phyloP scores from a whole-genome alignment of 257 asterid genomes.

The Solanum microdontum region DNA sequence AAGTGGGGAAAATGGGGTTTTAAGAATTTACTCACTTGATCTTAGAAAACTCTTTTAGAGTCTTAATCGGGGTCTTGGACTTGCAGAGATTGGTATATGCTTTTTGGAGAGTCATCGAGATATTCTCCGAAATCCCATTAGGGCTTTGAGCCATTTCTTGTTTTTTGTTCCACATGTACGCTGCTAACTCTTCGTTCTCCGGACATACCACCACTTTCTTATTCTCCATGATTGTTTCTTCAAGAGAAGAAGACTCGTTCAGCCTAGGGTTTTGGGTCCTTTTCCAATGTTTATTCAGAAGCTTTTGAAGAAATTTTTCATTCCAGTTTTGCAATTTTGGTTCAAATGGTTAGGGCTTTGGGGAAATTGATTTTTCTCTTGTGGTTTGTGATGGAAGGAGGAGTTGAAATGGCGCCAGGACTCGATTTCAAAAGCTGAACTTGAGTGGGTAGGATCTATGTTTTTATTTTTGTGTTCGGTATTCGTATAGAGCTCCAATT shows the following conservation, averaged over 20 bases:
- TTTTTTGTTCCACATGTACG: slow-evolving; percentile 49
- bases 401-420: slow-evolving; percentile 6
- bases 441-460: too few species aligned
- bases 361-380: background rate
- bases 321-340: background rate
- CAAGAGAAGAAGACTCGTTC: background rate
- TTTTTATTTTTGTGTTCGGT: too few species aligned
- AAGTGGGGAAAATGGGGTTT: background rate
- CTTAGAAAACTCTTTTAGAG: slow-evolving; percentile 56
- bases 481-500: too few species aligned
- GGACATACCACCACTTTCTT: slow-evolving; percentile 36
- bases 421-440: background rate
- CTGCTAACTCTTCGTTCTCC: slow-evolving; percentile 63
- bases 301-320: background rate
- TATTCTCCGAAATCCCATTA: slow-evolving; percentile 73
- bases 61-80: slow-evolving; percentile 41
- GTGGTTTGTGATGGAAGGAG: background rate
- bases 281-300: background rate
- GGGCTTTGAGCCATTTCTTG: slow-evolving; percentile 54
- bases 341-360: background rate
- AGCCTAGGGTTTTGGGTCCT: background rate
- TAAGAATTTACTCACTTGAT: slow-evolving; percentile 51
- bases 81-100: slow-evolving; percentile 65
- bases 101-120: slow-evolving; percentile 49
- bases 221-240: slow-evolving; percentile 27